These are phyloP conservation scores for Rhizopus microsporus DNA, from an alignment of 371 early-diverging fungal species.

Conservation along the genomic window DNA sequence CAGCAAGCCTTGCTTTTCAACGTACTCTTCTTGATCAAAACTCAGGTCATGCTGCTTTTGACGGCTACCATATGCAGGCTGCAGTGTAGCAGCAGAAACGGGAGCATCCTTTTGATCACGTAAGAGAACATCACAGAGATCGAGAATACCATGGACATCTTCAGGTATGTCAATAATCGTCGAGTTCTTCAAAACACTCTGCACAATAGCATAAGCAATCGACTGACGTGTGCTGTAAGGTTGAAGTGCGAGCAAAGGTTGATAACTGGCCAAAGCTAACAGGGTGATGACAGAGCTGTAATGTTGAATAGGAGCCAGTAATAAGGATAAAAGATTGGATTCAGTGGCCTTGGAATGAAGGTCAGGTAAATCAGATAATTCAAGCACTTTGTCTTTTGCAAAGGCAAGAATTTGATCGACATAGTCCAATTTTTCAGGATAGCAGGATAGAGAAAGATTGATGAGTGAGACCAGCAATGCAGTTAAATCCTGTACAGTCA, in stretches of 20 bases:
- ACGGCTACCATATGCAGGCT: not conserved
- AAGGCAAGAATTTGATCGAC: constrained; percentile 87
- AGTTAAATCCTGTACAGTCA: constrained; percentile 84
- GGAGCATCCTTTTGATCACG: constrained; percentile 75
- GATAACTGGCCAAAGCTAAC: constrained; percentile 69
- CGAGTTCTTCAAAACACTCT: constrained; percentile 61
- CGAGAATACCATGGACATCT: constrained; percentile 81
- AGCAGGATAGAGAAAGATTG: constrained; percentile 87
- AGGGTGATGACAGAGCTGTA: constrained; percentile 67
- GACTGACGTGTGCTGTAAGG: constrained; percentile 76
- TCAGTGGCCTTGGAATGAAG: constrained; percentile 59
- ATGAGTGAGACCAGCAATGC: constrained; percentile 83
- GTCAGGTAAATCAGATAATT: constrained; percentile 53
- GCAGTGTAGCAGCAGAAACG: constrained; percentile 7
- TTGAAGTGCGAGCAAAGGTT: constrained; percentile 75
- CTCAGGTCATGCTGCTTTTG: constrained; percentile 18
- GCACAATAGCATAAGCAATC: constrained; percentile 75
- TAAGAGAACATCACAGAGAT: constrained; percentile 77
- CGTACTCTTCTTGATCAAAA: constrained; percentile 70
- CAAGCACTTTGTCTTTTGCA: constrained; percentile 67
- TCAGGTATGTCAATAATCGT: constrained; percentile 70
- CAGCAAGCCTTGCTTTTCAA: constrained; percentile 80
- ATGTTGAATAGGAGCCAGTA: constrained; percentile 73
- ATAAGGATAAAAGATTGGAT: constrained; percentile 62
- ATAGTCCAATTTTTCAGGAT: constrained; percentile 81